phyloP scores from a whole-genome alignment of 306 rosid species.

The Astragalus glycyphyllos region DNA sequence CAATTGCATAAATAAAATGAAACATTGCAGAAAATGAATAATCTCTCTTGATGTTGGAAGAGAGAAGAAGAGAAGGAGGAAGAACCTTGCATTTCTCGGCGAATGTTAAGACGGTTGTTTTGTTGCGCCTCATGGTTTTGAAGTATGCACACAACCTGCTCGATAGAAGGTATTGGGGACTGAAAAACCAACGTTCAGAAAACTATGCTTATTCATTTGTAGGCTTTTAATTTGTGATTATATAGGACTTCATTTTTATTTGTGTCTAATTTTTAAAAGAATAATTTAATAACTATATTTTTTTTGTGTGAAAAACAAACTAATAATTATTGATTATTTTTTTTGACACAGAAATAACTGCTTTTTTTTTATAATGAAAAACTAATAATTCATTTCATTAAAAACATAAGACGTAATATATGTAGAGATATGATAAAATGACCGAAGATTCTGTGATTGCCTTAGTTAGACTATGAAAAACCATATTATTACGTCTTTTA shows the following conservation, averaged over 20 bases:
- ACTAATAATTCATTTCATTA: too few relatives aligned
- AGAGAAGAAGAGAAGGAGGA: constrained; percentile 1
- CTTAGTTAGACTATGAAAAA: too few relatives aligned
- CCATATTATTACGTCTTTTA: too few relatives aligned
- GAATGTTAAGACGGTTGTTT: constrained; percentile 62
- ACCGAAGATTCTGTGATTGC: too few relatives aligned
- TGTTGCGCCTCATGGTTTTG: constrained; percentile 57
- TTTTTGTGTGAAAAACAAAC: too few relatives aligned
- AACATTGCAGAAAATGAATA: constrained; percentile 17
- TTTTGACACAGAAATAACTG: too few relatives aligned
- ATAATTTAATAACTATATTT: too few relatives aligned
- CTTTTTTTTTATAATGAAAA: too few relatives aligned
- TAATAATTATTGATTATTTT: too few relatives aligned
- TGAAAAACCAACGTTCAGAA: too few relatives aligned
- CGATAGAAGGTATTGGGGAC: constrained; percentile 43
- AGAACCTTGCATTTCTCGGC: constrained; percentile 88
- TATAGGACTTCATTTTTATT: neutral
- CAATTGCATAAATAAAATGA: constrained; percentile 4
- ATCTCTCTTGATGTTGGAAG: constrained; percentile 10
- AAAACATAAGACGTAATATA: too few relatives aligned
- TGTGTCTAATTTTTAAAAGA: neutral
- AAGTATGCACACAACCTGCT: constrained; percentile 53
- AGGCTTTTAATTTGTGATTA: neutral
- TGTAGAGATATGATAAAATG: too few relatives aligned
- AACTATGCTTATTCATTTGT: neutral